These are phyloP conservation scores for Ogataea thermomethanolica DNA, from an alignment of 805 yeast species.

Conservation along the genomic window DNA sequence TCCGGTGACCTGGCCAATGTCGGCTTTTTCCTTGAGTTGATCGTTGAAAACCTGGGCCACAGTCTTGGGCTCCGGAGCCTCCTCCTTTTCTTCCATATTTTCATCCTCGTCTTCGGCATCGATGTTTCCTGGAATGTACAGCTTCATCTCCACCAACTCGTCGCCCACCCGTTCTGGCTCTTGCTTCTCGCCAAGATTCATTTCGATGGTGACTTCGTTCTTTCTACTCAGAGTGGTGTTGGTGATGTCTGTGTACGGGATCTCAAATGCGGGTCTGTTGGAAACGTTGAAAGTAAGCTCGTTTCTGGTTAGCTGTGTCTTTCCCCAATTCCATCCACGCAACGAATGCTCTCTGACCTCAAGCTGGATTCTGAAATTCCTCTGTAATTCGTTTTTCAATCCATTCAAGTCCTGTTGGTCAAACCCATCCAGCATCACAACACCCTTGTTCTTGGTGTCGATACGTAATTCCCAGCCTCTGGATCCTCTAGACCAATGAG, in stretches of 20 bases:
- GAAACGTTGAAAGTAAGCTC: slow-evolving; percentile 84
- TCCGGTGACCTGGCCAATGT: slow-evolving; percentile 90
- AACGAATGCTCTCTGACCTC: slow-evolving; percentile 88
- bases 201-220: slow-evolving; percentile 89
- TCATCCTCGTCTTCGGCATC: slow-evolving; percentile 40
- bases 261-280: slow-evolving; percentile 86
- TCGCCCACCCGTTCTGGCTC: slow-evolving; percentile 77
- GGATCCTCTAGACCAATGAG: slow-evolving; percentile 90
- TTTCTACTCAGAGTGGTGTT: slow-evolving; percentile 90
- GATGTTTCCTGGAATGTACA: slow-evolving; percentile 87
- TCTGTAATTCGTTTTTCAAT: slow-evolving; percentile 77
- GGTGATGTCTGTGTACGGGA: slow-evolving; percentile 75
- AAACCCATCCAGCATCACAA: slow-evolving; percentile 87
- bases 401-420: slow-evolving; percentile 77
- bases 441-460: slow-evolving; percentile 85
- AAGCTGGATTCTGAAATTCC: slow-evolving; percentile 65
- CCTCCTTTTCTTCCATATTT: slow-evolving; percentile 36
- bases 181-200: slow-evolving; percentile 48
- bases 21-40: slow-evolving; percentile 86
- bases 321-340: slow-evolving; percentile 99
- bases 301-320: slow-evolving; percentile 84
- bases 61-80: slow-evolving; percentile 45
- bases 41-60: slow-evolving; percentile 89
- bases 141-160: slow-evolving; percentile 91
- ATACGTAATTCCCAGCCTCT: slow-evolving; percentile 87